These are phyloP conservation scores for Vaccinium corymbosum DNA, from an alignment of 148 eudicot genomes.

Conservation along the genomic window DNA sequence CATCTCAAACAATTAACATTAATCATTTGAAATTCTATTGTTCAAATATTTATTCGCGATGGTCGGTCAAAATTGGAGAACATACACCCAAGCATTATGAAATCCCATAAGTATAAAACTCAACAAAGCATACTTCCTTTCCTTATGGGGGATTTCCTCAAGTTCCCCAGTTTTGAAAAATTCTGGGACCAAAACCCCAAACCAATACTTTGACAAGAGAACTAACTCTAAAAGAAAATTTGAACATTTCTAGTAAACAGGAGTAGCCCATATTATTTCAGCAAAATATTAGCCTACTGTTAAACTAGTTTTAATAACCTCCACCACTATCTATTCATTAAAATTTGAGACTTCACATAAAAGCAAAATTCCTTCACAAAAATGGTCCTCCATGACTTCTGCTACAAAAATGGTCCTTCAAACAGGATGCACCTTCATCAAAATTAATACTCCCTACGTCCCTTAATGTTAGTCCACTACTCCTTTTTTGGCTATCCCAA, in stretches of 20 bases:
- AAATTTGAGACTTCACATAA: neutral
- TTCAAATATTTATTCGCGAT: neutral
- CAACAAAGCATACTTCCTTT: no score
- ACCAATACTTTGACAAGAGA: neutral
- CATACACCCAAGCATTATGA: no score
- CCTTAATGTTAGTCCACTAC: no score
- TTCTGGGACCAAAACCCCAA: neutral
- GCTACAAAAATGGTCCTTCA: no score
- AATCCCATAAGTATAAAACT: no score
- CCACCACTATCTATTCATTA: neutral
- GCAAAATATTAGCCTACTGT: neutral
- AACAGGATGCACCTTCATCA: neutral
- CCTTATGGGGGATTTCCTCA: no score
- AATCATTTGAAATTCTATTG: neutral
- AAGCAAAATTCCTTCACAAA: neutral
- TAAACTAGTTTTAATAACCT: neutral
- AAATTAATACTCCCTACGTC: slow-evolving; percentile 18
- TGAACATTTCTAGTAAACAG: neutral
- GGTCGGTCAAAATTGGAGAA: neutral
- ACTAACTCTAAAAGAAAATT: neutral
- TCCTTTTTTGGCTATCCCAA: no score
- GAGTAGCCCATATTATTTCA: neutral
- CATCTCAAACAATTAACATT: neutral
- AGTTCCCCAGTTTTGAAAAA: neutral
- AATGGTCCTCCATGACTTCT: neutral